phyloP scores from a whole-genome alignment of 495 filamentous ascomycete species.

The Daldinia bambusicola region DNA sequence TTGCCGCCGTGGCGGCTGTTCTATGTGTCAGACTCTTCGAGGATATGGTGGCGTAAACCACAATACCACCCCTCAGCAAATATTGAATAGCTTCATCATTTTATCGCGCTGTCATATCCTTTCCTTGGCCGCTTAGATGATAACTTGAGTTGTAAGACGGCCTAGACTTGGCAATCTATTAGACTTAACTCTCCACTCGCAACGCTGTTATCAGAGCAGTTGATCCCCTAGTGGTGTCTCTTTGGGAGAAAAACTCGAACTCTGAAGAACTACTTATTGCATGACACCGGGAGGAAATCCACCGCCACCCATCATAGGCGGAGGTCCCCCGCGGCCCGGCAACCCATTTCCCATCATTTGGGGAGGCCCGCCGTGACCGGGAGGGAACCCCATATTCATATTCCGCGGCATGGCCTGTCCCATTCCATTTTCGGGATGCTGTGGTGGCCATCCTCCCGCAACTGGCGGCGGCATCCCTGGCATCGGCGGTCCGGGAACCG shows the following conservation, averaged over 20 bases:
- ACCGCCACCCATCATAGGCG: conserved; percentile 29
- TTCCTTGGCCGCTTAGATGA: not conserved
- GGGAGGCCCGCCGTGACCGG: conserved; percentile 31
- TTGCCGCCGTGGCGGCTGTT: conserved; percentile 73
- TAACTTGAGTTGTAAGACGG: not conserved
- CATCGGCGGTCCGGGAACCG: conserved; percentile 18
- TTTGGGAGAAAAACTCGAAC: not conserved
- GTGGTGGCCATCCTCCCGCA: conserved; percentile 29
- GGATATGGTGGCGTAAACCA: conserved; percentile 39
- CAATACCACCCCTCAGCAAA: not conserved
- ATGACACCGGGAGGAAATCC: conserved; percentile 25
- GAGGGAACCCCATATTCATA: conserved; percentile 24
- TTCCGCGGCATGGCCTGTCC: conserved; percentile 17
- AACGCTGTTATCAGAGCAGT: not conserved
- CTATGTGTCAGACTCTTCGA: conserved; percentile 70
- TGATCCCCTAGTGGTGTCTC: not conserved
- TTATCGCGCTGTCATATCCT: no score
- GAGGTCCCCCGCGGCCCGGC: conserved; percentile 33
- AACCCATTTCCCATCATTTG: conserved; percentile 34
- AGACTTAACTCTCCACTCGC: not conserved
- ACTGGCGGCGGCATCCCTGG: conserved; percentile 28
- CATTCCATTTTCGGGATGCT: conserved; percentile 10
- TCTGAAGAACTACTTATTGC: not conserved
- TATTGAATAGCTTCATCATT: not conserved
- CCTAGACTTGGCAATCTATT: not conserved